Conservation (phyloP, 1,284 basidiomycete species). For the Naganishia sp. region DNA sequence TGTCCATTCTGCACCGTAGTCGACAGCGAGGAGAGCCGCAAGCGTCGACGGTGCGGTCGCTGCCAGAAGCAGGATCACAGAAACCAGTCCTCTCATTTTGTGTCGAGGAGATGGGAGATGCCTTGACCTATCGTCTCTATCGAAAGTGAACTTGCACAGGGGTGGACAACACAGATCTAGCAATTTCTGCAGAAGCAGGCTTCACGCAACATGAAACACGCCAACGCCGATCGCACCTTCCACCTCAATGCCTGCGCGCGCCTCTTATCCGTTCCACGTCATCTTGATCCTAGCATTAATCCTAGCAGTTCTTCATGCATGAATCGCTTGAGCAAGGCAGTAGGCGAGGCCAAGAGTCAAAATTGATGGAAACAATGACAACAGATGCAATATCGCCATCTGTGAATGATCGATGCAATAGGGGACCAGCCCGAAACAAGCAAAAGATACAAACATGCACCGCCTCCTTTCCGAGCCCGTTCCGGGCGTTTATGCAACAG, state of each 20-base stretch:
- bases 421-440: too few relatives aligned
- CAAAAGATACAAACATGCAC: too few relatives aligned
- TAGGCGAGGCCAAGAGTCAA: too few relatives aligned
- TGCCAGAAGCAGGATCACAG: slow-evolving; percentile 41
- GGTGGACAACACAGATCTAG: not conserved
- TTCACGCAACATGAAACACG: not conserved
- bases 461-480: too few relatives aligned
- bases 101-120: not conserved
- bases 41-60: slow-evolving; percentile 41
- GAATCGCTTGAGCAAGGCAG: too few relatives aligned
- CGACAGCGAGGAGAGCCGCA: slow-evolving; percentile 75
- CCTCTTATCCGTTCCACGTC: slow-evolving; percentile 24
- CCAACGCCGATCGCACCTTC: slow-evolving; percentile 25
- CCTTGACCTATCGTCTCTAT: not conserved
- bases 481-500: too few relatives aligned
- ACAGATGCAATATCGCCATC: too few relatives aligned
- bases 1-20: slow-evolving; percentile 94
- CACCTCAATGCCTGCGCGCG: slow-evolving; percentile 11
- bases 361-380: too few relatives aligned
- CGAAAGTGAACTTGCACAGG: not conserved
- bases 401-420: too few relatives aligned
- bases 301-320: too few relatives aligned
- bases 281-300: too few relatives aligned
- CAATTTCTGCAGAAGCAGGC: slow-evolving; percentile 1
- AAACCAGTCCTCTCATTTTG: slow-evolving; percentile 36